Percentiles rank a stretch among this genome's conserved stretches.
These are phyloP conservation scores for Cryptosporidium baileyi DNA, from an alignment of 169 alveolate genomes.

Conservation along the genomic window DNA sequence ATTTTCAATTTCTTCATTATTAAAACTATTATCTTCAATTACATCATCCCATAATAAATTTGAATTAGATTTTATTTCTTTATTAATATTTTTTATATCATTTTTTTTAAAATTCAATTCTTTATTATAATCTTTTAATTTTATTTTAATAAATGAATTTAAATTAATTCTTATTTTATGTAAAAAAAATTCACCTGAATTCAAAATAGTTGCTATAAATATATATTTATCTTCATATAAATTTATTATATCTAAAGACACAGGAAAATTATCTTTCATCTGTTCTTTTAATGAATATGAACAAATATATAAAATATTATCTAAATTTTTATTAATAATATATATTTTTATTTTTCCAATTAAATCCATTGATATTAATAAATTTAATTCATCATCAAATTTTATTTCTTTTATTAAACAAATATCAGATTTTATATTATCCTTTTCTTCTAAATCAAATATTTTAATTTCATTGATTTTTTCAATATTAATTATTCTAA, in stretches of 20 bases:
- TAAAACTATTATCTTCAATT: not conserved
- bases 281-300: too few species aligned
- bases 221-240: not conserved
- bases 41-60: conserved; percentile 7
- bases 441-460: not conserved
- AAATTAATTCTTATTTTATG: not conserved
- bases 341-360: conserved; percentile 15
- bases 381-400: not conserved
- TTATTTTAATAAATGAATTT: not conserved
- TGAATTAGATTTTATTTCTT: not conserved
- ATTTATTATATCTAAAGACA: not conserved
- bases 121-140: not conserved
- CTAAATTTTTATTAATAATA: not conserved
- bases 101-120: not conserved
- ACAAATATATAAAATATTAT: not conserved
- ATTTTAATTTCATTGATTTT: not conserved
- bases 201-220: not conserved
- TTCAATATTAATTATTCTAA: not conserved
- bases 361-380: not conserved
- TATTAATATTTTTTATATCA: not conserved
- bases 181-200: conserved; percentile 4
- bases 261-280: not conserved
- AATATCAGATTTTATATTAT: not conserved
- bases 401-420: conserved; percentile 11
- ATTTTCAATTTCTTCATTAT: not conserved